phyloP scores from a whole-genome alignment of 345 rosid species.

The Laguncularia racemosa region DNA sequence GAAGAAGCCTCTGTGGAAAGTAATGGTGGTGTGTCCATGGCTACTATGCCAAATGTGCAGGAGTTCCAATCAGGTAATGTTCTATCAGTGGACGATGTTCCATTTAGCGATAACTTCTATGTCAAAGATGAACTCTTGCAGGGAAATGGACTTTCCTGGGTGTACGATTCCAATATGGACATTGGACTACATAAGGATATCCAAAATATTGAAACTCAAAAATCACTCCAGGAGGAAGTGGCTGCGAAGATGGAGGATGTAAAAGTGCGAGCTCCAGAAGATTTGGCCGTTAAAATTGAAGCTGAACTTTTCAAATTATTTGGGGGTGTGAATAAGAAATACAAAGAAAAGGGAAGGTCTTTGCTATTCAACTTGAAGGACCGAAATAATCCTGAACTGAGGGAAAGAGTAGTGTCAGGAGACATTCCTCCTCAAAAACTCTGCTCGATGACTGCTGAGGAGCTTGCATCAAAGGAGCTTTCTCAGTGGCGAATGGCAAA shows the following conservation, averaged over 20 bases:
- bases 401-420: conserved; percentile 70
- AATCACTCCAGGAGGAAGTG: conserved; percentile 12
- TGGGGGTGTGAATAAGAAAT: conserved; percentile 96
- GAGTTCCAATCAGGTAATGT: conserved; percentile 30
- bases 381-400: conserved; percentile 75
- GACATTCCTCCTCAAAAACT: conserved; percentile 58
- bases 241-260: conserved; percentile 11
- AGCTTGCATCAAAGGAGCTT: conserved; percentile 92
- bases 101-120: conserved; percentile 65
- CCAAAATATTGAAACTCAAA: conserved; percentile 16
- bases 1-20: conserved; percentile 16
- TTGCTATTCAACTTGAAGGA: conserved; percentile 88
- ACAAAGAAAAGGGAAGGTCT: conserved; percentile 86
- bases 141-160: conserved; percentile 94
- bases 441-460: conserved; percentile 91
- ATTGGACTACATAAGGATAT: conserved; percentile 22
- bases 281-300: conserved; percentile 61
- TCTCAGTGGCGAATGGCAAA: conserved; percentile 93
- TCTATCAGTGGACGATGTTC: conserved; percentile 48
- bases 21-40: conserved; percentile 13
- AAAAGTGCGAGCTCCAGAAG: conserved; percentile 30
- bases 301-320: conserved; percentile 67
- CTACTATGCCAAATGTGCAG: conserved; percentile 23
- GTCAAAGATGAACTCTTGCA: conserved; percentile 87
- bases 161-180: conserved; percentile 42